phyloP scores from a whole-genome alignment of 441 rosid species.

The Eutrema salsugineum region DNA sequence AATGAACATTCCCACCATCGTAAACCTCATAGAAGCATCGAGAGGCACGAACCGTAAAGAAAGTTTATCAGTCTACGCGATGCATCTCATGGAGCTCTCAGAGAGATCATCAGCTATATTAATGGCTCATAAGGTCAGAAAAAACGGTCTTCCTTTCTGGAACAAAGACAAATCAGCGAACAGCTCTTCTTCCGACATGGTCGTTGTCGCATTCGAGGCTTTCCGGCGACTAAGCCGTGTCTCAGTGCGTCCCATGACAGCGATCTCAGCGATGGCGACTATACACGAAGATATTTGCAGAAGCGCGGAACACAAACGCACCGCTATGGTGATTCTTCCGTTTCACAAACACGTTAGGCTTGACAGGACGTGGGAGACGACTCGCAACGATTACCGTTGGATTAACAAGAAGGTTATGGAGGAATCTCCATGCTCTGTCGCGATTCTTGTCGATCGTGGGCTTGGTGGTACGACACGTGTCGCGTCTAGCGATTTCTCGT shows the following conservation, averaged over 20 bases:
- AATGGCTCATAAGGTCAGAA: conserved; percentile 54
- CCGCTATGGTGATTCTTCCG: conserved; percentile 66
- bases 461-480: conserved; percentile 50
- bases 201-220: conserved; percentile 55
- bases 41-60: conserved; percentile 62
- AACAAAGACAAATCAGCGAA: conserved; percentile 31
- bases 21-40: conserved; percentile 75
- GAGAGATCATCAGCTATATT: conserved; percentile 54
- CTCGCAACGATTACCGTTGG: conserved; percentile 44
- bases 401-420: conserved; percentile 56
- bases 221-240: conserved; percentile 44
- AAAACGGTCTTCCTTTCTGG: conserved; percentile 55
- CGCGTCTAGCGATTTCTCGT: conserved; percentile 48
- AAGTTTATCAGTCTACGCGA: conserved; percentile 58
- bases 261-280: conserved; percentile 44
- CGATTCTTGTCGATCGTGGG: conserved; percentile 60
- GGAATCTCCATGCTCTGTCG: conserved; percentile 52
- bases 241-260: conserved; percentile 53
- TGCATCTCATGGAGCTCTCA: conserved; percentile 81
- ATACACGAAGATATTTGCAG: conserved; percentile 52
- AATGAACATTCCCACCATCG: conserved; percentile 51
- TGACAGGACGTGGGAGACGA: conserved; percentile 65
- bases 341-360: conserved; percentile 76
- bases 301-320: conserved; percentile 58
- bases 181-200: conserved; percentile 33